These are phyloP conservation scores for Plectosphaerella sp. DNA, from an alignment of 2,329 filamentous ascomycete genomes.

Conservation along the genomic window DNA sequence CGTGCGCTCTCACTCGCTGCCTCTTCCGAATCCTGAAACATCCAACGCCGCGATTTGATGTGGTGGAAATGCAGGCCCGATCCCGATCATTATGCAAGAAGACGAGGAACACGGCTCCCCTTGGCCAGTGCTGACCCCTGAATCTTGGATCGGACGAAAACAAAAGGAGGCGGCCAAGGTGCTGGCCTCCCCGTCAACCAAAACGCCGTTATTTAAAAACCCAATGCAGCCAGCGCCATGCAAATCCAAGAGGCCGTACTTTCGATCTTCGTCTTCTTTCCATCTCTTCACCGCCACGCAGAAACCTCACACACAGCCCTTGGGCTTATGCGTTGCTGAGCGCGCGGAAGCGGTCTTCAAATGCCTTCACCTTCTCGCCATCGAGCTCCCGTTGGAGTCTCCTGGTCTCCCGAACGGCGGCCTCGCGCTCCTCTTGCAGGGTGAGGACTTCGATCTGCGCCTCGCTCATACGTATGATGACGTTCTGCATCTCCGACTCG, in stretches of 20 bases:
- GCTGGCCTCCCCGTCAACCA: neutral
- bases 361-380: conserved; percentile 54
- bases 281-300: neutral
- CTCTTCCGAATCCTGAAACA: neutral
- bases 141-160: neutral
- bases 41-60: conserved; percentile 1
- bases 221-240: neutral
- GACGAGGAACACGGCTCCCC: neutral
- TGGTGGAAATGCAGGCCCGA: neutral
- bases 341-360: conserved; percentile 31
- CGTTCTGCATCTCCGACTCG: conserved; percentile 77
- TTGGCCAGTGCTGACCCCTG: neutral
- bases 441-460: conserved; percentile 81
- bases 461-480: conserved; percentile 73
- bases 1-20: neutral
- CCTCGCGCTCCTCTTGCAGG: conserved; percentile 70
- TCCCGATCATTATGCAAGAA: neutral
- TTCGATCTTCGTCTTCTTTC: neutral
- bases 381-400: conserved; percentile 64
- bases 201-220: neutral
- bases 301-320: too few relatives aligned
- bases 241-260: neutral
- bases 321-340: conserved; percentile 16
- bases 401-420: conserved; percentile 67
- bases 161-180: neutral